Conservation (phyloP, 192 early-diverging fungal genomes). For the Coemansia guatemalensis region DNA sequence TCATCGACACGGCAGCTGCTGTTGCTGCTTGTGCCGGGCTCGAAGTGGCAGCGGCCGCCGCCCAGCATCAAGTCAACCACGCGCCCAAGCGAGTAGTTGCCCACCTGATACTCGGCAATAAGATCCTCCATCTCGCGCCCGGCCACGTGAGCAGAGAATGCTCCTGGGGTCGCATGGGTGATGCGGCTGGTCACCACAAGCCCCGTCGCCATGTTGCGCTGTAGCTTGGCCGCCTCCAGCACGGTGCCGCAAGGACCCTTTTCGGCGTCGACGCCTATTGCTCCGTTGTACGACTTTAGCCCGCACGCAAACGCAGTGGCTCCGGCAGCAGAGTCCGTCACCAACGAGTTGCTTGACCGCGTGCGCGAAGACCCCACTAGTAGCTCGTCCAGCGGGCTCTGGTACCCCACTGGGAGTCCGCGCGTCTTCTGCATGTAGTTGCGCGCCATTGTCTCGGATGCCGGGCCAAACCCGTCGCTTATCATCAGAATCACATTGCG, state of each 20-base stretch:
- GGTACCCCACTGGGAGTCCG: constrained; percentile 55
- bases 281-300: constrained; percentile 91
- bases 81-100: constrained; percentile 81
- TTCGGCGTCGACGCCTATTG: constrained; percentile 75
- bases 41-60: constrained; percentile 89
- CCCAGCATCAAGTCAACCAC: constrained; percentile 88
- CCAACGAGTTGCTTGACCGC: constrained; percentile 70
- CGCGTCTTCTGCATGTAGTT: constrained; percentile 74
- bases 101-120: constrained; percentile 91
- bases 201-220: constrained; percentile 77
- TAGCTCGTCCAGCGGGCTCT: constrained; percentile 66
- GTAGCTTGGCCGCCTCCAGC: constrained; percentile 87
- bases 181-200: constrained; percentile 92
- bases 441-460: constrained; percentile 86
- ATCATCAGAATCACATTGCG: constrained; percentile 93
- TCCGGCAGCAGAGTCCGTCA: constrained; percentile 97
- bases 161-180: constrained; percentile 88
- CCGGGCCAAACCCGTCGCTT: constrained; percentile 93
- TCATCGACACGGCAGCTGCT: constrained; percentile 79
- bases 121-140: constrained; percentile 77
- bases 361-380: constrained; percentile 91
- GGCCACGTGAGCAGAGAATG: constrained; percentile 80
- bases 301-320: constrained; percentile 95
- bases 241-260: constrained; percentile 87
- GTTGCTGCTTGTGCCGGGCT: constrained; percentile 59